These are phyloP conservation scores for Kingdonia uniflora DNA, from an alignment of 164 flowering plant species.

Conservation along the genomic window DNA sequence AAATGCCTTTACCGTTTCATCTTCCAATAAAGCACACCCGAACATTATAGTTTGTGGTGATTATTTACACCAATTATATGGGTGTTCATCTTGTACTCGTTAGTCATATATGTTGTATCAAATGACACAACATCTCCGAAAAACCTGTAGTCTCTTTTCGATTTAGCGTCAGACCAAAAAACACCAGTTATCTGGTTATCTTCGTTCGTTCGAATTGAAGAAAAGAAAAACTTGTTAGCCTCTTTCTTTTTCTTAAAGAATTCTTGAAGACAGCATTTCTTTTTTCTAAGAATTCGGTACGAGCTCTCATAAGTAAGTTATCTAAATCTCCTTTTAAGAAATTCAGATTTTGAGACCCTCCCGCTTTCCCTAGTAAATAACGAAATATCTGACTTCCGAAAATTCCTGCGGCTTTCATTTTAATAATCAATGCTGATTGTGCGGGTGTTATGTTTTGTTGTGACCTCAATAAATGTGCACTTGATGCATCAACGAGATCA, in stretches of 20 bases:
- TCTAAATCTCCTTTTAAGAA: too few species aligned
- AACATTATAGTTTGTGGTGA: too few species aligned
- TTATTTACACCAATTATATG: not conserved
- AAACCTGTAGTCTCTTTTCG: too few species aligned
- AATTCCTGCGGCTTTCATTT: not conserved
- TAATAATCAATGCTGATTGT: not conserved
- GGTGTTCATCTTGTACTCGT: not conserved
- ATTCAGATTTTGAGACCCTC: slow-evolving; percentile 4
- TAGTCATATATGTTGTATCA: not conserved
- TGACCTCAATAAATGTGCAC: too few species aligned
- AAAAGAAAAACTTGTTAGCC: slow-evolving; percentile 3
- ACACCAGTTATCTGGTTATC: too few species aligned
- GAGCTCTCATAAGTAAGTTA: not conserved
- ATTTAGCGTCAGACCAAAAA: too few species aligned
- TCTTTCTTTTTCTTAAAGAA: not conserved
- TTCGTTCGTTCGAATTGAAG: too few species aligned
- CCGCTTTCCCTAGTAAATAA: not conserved
- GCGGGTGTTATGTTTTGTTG: not conserved
- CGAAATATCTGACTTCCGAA: too few species aligned
- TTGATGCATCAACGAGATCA: too few species aligned
- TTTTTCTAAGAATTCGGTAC: not conserved
- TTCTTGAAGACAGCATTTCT: not conserved
- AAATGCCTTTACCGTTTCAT: not conserved
- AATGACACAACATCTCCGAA: not conserved
- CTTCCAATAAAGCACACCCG: not conserved